Conservation (phyloP, 2,329 filamentous ascomycete genomes). For the Ilyonectria mors-panacis region DNA sequence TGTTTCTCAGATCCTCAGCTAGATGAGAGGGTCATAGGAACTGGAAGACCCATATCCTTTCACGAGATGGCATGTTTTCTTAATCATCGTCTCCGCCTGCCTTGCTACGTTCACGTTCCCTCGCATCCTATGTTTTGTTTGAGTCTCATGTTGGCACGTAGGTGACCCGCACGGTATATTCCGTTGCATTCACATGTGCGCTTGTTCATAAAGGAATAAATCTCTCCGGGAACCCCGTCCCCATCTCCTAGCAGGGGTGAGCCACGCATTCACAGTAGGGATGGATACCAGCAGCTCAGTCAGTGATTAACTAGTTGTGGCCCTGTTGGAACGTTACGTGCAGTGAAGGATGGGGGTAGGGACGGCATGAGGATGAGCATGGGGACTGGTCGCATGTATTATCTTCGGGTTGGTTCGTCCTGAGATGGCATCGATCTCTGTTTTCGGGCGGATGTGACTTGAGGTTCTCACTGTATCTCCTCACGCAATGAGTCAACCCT, state of each 20-base stretch:
- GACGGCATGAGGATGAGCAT: neutral
- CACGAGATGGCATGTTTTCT: constrained; percentile 3
- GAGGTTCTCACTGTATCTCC: neutral
- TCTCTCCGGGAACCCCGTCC: neutral
- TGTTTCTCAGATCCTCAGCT: neutral
- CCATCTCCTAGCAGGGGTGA: constrained; percentile 1
- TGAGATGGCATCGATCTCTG: neutral
- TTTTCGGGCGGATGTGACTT: neutral
- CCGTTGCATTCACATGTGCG: neutral
- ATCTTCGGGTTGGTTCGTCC: neutral
- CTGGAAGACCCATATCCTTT: neutral
- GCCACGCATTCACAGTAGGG: neutral
- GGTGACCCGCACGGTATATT: neutral
- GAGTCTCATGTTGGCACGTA: neutral
- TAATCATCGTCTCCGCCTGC: neutral
- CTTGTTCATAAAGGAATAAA: neutral
- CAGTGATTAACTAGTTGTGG: neutral
- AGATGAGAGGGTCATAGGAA: neutral
- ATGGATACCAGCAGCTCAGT: neutral
- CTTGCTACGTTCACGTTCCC: neutral
- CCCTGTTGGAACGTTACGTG: neutral
- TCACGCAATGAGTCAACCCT: neutral
- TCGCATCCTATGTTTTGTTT: neutral
- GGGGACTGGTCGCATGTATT: neutral
- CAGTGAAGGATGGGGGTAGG: neutral